Conservation (phyloP, 352 stramenopile species). For the Phytophthora cajani region DNA sequence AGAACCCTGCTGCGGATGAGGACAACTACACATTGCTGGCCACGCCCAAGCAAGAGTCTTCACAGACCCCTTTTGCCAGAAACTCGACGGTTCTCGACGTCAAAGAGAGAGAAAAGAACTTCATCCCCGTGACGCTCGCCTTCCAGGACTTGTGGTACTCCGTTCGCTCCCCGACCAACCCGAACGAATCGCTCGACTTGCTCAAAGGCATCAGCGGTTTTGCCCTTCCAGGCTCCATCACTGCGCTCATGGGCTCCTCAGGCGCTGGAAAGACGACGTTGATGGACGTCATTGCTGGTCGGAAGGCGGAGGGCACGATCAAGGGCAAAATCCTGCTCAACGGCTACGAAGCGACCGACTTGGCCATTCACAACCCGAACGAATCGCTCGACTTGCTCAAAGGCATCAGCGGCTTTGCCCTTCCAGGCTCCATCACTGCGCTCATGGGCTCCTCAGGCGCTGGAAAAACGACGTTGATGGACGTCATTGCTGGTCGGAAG, state of each 20-base stretch:
- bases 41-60: conserved; percentile 13
- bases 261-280: conserved; percentile 89
- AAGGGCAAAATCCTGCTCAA: conserved; percentile 61
- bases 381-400: conserved; percentile 72
- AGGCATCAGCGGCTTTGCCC: conserved; percentile 48
- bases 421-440: conserved; percentile 79
- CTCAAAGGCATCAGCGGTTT: conserved; percentile 60
- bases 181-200: conserved; percentile 64
- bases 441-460: conserved; percentile 86
- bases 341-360: conserved; percentile 41
- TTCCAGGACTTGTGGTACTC: conserved; percentile 57
- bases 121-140: conserved; percentile 43
- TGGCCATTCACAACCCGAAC: conserved; percentile 48
- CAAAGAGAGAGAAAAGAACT: conserved; percentile 35
- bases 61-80: neutral
- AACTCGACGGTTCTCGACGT: conserved; percentile 17
- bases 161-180: conserved; percentile 39
- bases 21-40: conserved; percentile 11
- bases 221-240: conserved; percentile 67
- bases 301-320: conserved; percentile 66
- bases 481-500: conserved; percentile 88
- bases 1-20: neutral
- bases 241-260: conserved; percentile 87
- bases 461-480: conserved; percentile 90
- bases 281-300: conserved; percentile 91